Evolutionary conservation across 148 eudicot species (phyloP).

Genomic region (Fagopyrum homotropicum): DNA sequence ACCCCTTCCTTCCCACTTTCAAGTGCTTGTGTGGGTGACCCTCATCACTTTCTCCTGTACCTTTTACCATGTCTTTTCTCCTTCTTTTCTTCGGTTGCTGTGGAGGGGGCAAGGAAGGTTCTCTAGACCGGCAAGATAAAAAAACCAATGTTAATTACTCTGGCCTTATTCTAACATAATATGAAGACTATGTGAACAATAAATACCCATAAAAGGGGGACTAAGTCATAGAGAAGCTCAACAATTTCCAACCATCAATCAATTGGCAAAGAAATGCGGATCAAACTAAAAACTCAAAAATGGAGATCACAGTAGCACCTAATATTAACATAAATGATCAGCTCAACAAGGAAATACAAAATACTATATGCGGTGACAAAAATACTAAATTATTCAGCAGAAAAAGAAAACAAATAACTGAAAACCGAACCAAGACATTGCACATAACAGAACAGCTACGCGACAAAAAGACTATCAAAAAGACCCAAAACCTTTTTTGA

Average conservation of each 20-base stretch:
- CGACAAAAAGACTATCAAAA: background rate
- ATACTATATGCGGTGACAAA: background rate
- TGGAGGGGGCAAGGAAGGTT: constrained; percentile 40
- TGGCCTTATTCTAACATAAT: background rate
- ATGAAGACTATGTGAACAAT: background rate
- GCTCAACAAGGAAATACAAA: too few species aligned
- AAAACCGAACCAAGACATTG: background rate
- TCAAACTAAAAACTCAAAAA: background rate
- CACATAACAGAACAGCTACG: background rate
- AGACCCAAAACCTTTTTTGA: background rate
- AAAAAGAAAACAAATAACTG: background rate
- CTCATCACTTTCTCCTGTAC: constrained; percentile 33
- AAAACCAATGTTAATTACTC: constrained; percentile 1
- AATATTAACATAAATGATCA: background rate
- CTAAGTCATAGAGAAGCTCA: background rate
- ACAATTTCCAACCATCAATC: background rate
- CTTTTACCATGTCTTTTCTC: constrained; percentile 57
- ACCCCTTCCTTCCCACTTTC: constrained; percentile 56
- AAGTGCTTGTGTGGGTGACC: constrained; percentile 42
- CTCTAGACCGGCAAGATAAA: constrained; percentile 21
- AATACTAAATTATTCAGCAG: background rate
- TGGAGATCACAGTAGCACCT: background rate
- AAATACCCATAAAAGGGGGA: background rate
- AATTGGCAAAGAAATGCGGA: background rate
- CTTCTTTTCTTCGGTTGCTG: constrained; percentile 80